A percentile compares a stretch with the other conserved stretches of the same genome.
Conservation (phyloP, 2,329 filamentous ascomycete species). For the Tolypocladium pustulatum region DNA sequence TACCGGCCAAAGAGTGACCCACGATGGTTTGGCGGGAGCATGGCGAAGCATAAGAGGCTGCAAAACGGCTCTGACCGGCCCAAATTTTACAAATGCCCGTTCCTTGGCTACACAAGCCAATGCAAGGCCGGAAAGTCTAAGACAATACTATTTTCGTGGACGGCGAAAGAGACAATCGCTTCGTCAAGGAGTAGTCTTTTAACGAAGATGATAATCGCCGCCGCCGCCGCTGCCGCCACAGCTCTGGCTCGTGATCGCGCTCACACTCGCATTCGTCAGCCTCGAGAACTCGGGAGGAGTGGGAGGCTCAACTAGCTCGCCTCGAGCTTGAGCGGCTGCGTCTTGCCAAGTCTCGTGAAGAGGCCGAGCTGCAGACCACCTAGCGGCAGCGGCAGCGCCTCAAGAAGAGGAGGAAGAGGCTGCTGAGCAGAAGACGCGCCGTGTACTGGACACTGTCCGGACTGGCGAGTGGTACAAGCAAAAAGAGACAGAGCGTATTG, state of each 20-base stretch:
- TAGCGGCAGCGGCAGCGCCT: conserved; percentile 37
- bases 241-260: conserved; percentile 15
- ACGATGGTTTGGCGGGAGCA: conserved; percentile 46
- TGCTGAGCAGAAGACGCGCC: conserved; percentile 30
- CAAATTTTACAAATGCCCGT: conserved; percentile 41
- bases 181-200: too few relatives aligned
- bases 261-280: conserved; percentile 19
- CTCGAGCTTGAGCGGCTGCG: conserved; percentile 35
- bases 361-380: conserved; percentile 38
- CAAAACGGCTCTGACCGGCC: conserved; percentile 39
- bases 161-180: too few relatives aligned
- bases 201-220: conserved; percentile 17
- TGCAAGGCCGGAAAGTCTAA: conserved; percentile 44
- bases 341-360: conserved; percentile 29
- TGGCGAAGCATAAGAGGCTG: conserved; percentile 47
- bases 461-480: conserved; percentile 41
- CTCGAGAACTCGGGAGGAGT: conserved; percentile 32
- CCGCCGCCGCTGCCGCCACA: conserved; percentile 13
- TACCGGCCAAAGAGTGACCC: conserved; percentile 46
- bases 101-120: conserved; percentile 41
- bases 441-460: conserved; percentile 34
- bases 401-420: conserved; percentile 32
- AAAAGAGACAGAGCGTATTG: conserved; percentile 34
- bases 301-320: conserved; percentile 26
- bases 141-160: conserved; percentile 47